Percentiles rank a stretch among this genome's conserved stretches.
phyloP scores from a whole-genome alignment of 352 stramenopile species.

The Pythium diclinum region DNA sequence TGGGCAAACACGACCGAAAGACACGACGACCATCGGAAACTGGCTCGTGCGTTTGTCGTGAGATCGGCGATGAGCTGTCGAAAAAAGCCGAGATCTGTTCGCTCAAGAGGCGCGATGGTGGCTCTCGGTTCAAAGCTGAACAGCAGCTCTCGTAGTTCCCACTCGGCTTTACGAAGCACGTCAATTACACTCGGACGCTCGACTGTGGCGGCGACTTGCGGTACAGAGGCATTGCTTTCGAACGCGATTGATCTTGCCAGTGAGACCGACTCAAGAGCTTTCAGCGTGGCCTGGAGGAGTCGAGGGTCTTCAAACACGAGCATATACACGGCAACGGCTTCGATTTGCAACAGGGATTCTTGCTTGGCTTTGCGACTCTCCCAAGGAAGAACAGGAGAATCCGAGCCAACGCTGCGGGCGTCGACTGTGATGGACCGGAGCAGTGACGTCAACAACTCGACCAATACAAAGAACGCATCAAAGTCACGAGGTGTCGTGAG shows the following conservation, averaged over 20 bases:
- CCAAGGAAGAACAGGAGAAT: conserved; percentile 25
- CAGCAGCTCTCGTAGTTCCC: conserved; percentile 18
- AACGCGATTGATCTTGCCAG: conserved; percentile 10
- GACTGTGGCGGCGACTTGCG: conserved; percentile 4
- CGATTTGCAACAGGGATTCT: conserved; percentile 61
- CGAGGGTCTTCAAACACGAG: conserved; percentile 42
- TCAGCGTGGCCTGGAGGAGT: conserved; percentile 31
- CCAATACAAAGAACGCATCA: conserved; percentile 35
- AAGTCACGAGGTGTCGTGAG: conserved; percentile 29
- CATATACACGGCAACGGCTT: conserved; percentile 56
- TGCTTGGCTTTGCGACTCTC: conserved; percentile 29
- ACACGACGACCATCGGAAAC: conserved; percentile 58
- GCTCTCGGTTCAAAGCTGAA: conserved; percentile 20
- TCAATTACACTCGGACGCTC: conserved; percentile 26
- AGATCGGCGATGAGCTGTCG: conserved; percentile 19
- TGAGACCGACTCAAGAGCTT: conserved; percentile 34
- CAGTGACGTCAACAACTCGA: conserved; percentile 33
- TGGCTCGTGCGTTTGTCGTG: conserved; percentile 15
- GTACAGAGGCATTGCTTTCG: neutral
- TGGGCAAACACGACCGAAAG: conserved; percentile 44
- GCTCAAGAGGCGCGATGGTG: conserved; percentile 11
- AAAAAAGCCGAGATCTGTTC: conserved; percentile 18
- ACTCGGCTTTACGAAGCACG: conserved; percentile 24
- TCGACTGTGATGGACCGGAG: conserved; percentile 21
- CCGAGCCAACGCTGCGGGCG: neutral